Evolutionary conservation across 164 flowering plant genomes (phyloP), one percentile per base, ranked within the genome.

Genomic region (Hamamelis virginiana): DNA sequence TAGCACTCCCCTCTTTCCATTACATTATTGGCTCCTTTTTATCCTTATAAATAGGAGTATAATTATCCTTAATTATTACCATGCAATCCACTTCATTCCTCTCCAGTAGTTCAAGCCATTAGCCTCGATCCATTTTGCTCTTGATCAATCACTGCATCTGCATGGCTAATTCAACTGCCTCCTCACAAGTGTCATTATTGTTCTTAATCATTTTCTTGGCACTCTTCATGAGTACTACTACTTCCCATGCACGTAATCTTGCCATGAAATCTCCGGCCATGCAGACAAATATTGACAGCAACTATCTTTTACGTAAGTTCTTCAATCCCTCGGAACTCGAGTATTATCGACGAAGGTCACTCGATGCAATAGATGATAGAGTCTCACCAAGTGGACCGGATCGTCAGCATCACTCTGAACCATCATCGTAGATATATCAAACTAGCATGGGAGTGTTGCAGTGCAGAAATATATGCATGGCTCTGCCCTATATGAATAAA

Each of bases 331-430:
- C 14, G 22, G 59, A 55, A 55, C 59, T 55, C 8, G 28, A 55
- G 28, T 15, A 23, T 22, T 55, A 23, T 55, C 59, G 23, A 3
- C 27, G 27, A 15, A 23, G 59, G 59, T 22, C 59, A 33, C 41
- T 33, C 2, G 9, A 21, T 5, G 33, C 5, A 1, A 26, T 33
- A 2, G 41, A 2, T 23, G 59, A 55, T 23, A 59, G 62, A 59
- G 0, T 28, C 19, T 59, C 62, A 28, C 62, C 62, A 28, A 43
- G 62, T 4, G 62, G 62, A 16, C 62, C 62, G 27, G 62, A 59
- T 59, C 21, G 16, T 14, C 62, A 59, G 19, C 62, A 59, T 28
- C 62, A 59, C 43, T 28, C 21, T 28, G n/a, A 59, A 23, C 43
- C 21, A 59, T 43, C 56, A 52, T n/a, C n/a, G n/a, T n/a, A n/a